phyloP scores from a whole-genome alignment of 169 alveolate genomes.

The Cryptosporidium sp. region DNA sequence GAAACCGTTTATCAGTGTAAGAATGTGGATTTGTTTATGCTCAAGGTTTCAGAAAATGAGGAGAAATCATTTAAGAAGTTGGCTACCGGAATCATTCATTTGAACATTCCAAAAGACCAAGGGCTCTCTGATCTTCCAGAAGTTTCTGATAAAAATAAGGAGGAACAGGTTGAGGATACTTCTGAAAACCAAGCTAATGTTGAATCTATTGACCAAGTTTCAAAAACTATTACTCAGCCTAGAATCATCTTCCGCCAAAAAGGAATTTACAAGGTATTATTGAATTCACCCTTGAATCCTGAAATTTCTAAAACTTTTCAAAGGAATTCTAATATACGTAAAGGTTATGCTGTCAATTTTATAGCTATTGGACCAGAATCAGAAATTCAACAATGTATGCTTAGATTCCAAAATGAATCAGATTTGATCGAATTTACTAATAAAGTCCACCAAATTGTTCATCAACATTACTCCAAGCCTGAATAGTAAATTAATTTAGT shows the following conservation, averaged over 20 bases:
- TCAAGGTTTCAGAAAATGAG: slow-evolving; percentile 18
- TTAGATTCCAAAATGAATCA: slow-evolving; percentile 58
- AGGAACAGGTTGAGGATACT: no score
- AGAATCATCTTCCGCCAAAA: slow-evolving; percentile 69
- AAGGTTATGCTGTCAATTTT: slow-evolving; percentile 58
- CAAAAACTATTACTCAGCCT: slow-evolving; percentile 28
- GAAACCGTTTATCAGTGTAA: slow-evolving; percentile 59
- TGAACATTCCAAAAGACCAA: slow-evolving; percentile 35
- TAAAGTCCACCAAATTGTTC: slow-evolving; percentile 7
- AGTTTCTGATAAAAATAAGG: not conserved
- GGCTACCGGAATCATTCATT: slow-evolving; percentile 47
- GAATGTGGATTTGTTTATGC: slow-evolving; percentile 40
- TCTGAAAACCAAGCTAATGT: not conserved
- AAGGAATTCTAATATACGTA: slow-evolving; percentile 30
- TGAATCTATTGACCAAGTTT: not conserved
- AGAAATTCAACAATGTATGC: slow-evolving; percentile 48
- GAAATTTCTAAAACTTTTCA: slow-evolving; percentile 61
- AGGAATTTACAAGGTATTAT: slow-evolving; percentile 55
- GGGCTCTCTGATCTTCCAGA: not conserved
- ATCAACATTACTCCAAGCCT: not conserved
- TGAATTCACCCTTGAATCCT: slow-evolving; percentile 49
- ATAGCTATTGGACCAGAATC: slow-evolving; percentile 45
- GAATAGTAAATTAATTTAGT: not conserved
- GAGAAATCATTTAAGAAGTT: slow-evolving; percentile 37
- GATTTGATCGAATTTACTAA: slow-evolving; percentile 26